These are phyloP conservation scores for Phanerochaete sordida DNA, from an alignment of 768 basidiomycete species.

Conservation along the genomic window DNA sequence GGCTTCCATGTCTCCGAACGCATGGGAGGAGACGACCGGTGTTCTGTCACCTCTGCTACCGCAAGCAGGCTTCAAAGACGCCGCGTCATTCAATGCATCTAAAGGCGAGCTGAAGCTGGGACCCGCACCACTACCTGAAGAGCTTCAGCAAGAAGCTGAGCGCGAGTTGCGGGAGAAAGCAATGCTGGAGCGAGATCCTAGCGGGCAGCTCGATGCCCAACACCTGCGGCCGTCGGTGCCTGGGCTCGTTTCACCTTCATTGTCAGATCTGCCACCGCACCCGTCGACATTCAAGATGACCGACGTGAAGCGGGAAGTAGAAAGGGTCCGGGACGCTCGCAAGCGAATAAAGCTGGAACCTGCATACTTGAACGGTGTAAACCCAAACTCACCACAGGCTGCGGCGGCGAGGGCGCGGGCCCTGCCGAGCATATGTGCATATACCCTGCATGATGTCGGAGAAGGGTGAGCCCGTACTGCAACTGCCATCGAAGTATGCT, in stretches of 20 bases:
- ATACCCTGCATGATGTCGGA: constrained; percentile 91
- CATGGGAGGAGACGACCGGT: constrained; percentile 88
- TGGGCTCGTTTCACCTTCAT: constrained; percentile 60
- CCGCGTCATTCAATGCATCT: constrained; percentile 71
- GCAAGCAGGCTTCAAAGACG: constrained; percentile 57
- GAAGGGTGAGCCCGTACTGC: constrained; percentile 62
- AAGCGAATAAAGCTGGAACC: constrained; percentile 92
- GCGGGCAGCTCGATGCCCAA: constrained; percentile 62
- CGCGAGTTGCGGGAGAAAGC: constrained; percentile 79
- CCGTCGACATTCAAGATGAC: constrained; percentile 79
- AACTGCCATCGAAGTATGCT: background rate
- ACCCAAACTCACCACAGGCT: constrained; percentile 57
- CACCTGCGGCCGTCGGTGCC: constrained; percentile 47
- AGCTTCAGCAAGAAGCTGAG: constrained; percentile 77
- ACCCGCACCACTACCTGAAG: constrained; percentile 72
- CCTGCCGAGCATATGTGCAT: constrained; percentile 91
- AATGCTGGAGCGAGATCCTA: constrained; percentile 66
- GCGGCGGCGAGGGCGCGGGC: constrained; percentile 56
- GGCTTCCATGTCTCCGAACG: constrained; percentile 53
- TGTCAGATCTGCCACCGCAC: constrained; percentile 73
- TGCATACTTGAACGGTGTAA: constrained; percentile 52
- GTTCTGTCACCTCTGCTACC: constrained; percentile 76
- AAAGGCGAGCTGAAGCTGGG: constrained; percentile 85
- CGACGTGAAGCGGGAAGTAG: constrained; percentile 91
- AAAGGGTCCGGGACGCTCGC: constrained; percentile 81